These are phyloP conservation scores for Cunninghamia lanceolata DNA, from an alignment of 75 land plant species.

Conservation along the genomic window DNA sequence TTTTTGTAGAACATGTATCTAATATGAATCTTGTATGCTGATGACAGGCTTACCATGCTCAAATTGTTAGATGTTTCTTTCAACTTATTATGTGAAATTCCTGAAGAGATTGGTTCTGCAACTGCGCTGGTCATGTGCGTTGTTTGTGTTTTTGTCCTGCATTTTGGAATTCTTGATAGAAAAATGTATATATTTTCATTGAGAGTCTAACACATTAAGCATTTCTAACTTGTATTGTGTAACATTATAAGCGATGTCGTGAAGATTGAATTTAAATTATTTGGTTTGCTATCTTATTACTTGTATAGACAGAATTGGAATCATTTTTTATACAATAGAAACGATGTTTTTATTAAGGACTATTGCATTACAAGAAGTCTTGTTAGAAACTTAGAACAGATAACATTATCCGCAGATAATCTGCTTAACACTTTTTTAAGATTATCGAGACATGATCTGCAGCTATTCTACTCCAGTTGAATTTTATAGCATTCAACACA, in stretches of 20 bases:
- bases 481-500: neutral
- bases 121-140: slow-evolving; percentile 79
- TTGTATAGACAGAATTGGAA: neutral
- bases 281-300: neutral
- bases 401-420: neutral
- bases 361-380: neutral
- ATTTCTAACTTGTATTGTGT: neutral
- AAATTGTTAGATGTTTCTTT: slow-evolving; percentile 80
- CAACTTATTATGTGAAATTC: slow-evolving; percentile 55
- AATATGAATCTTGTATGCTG: neutral
- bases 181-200: neutral
- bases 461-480: neutral
- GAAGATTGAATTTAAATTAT: neutral
- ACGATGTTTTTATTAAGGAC: neutral
- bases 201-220: neutral
- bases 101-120: slow-evolving; percentile 80
- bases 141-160: neutral
- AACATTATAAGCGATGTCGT: neutral
- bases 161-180: neutral
- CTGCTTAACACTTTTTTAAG: neutral
- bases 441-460: neutral
- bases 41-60: slow-evolving; percentile 69
- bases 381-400: neutral
- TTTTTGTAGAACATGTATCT: neutral
- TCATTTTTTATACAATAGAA: neutral